A percentile compares a stretch with the other conserved stretches of the same genome.
Conservation (phyloP, 495 filamentous ascomycete species). For the Cudoniella acicularis region DNA sequence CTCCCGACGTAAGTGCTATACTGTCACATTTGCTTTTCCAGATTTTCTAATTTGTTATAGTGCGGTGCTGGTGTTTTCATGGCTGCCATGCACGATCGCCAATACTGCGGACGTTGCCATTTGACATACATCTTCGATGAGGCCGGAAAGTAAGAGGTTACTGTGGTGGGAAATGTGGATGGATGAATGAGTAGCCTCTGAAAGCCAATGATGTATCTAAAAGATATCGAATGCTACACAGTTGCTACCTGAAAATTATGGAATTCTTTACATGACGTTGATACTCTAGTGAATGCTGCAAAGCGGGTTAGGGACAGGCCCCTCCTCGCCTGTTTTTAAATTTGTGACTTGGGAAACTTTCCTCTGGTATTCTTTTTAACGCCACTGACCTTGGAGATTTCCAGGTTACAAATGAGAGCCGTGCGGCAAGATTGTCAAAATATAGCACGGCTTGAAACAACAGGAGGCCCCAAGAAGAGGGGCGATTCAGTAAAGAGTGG, state of each 20-base stretch:
- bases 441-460: no score
- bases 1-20: conserved; percentile 67
- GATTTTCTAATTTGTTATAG: no score
- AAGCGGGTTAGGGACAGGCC: no score
- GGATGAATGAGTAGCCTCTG: conserved; percentile 4
- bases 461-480: no score
- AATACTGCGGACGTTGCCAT: conserved; percentile 99
- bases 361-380: no score
- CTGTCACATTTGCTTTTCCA: not conserved
- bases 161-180: not conserved
- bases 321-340: no score
- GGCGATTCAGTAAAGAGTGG: not conserved
- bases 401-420: no score
- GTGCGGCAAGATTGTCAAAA: no score
- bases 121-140: conserved; percentile 99
- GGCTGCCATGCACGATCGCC: conserved; percentile 99
- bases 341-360: no score
- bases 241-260: conserved; percentile 7
- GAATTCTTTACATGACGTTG: not conserved
- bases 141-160: conserved; percentile 35
- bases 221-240: conserved; percentile 13
- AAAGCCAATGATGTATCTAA: conserved; percentile 14
- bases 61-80: conserved; percentile 99
- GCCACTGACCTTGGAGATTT: no score
- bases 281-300: no score